A percentile compares a stretch with the other conserved stretches of the same genome.
These are phyloP conservation scores for Trametes sanguinea DNA, from an alignment of 768 basidiomycete species.

Conservation along the genomic window DNA sequence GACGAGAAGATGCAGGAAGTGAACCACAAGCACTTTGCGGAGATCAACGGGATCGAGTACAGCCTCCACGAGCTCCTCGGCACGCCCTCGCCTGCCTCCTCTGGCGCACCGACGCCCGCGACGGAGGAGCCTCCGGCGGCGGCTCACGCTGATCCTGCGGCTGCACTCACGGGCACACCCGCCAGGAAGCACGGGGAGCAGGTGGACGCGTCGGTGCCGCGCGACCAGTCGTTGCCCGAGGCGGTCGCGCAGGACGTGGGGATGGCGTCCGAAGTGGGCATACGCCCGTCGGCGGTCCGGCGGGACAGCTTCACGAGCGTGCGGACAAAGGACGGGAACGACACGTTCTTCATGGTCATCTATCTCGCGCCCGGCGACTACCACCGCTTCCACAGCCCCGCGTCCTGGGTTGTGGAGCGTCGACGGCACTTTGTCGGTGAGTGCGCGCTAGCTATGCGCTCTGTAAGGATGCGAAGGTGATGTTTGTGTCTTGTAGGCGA, in stretches of 20 bases:
- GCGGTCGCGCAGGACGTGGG: constrained; percentile 65
- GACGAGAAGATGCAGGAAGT: constrained; percentile 61
- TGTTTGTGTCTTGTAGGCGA: constrained; percentile 58
- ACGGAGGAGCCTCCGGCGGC: not conserved
- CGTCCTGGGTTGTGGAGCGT: constrained; percentile 98
- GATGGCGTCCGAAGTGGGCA: constrained; percentile 75
- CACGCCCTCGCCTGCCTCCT: constrained; percentile 39
- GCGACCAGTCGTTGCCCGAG: constrained; percentile 54
- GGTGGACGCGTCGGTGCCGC: constrained; percentile 75
- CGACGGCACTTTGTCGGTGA: constrained; percentile 89
- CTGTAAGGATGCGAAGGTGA: not conserved
- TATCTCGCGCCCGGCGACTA: constrained; percentile 99
- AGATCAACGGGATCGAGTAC: constrained; percentile 97
- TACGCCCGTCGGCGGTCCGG: constrained; percentile 42
- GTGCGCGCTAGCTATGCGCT: constrained; percentile 32
- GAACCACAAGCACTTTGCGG: constrained; percentile 88
- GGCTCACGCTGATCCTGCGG: constrained; percentile 22
- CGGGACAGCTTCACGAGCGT: constrained; percentile 45
- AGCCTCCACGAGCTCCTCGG: constrained; percentile 90
- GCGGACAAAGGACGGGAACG: constrained; percentile 70
- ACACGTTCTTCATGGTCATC: constrained; percentile 90
- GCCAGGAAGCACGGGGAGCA: constrained; percentile 65
- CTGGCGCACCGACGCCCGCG: constrained; percentile 43
- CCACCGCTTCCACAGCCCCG: constrained; percentile 95
- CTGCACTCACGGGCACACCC: constrained; percentile 22